Evolutionary conservation across 2,329 filamentous ascomycete species (phyloP), one percentile per base, ranked within the genome.

Genomic region (Paraphoma chrysanthemicola): DNA sequence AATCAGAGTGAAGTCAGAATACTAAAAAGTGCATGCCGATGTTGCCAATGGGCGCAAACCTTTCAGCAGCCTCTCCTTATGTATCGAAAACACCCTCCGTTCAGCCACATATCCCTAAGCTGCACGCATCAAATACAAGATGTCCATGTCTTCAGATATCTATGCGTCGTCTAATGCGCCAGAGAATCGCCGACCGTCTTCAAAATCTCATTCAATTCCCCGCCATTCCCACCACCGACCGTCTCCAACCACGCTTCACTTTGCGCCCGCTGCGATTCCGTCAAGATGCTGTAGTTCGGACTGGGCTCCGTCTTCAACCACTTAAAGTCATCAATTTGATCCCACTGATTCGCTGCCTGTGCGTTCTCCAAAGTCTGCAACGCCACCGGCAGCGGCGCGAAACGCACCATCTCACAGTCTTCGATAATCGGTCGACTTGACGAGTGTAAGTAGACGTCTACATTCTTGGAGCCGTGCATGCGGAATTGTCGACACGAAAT

Each of bases 291-390:
- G 92, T 94, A 99, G 72, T 99, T 93, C 2, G 95, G 95, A 71
- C 92, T 97, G 30, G 87, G 86, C 55, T 91, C 92, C 14, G 86
- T 83, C 76, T 93, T 96, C 61, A 97, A 85, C 95, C 95, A 98
- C 78, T 96, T 96, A 82, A 99, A 99, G 75, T 99, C 95, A 75
- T 98, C 92, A 14, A 98, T 91, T 69, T 95, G 88, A 66, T 93
- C 85, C 92, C 92, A 99, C 68, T 90, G 86, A 73, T 96, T 94
- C 51, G 72, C 66, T 6, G 54, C 53, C 10, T 51, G 33, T 17
- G 56, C 17, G 6, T 66, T 61, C 2, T 68, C 64, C 1, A 48
- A 46, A 30, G 72, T 71, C 5, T 93, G 90, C 79, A 91, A 93
- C 57, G 76, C 77, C 18, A 79, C 76, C 0, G 93, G 93, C 29